These are phyloP conservation scores for Stramenopiles sp. DNA, from an alignment of 352 stramenopile species.

Conservation along the genomic window DNA sequence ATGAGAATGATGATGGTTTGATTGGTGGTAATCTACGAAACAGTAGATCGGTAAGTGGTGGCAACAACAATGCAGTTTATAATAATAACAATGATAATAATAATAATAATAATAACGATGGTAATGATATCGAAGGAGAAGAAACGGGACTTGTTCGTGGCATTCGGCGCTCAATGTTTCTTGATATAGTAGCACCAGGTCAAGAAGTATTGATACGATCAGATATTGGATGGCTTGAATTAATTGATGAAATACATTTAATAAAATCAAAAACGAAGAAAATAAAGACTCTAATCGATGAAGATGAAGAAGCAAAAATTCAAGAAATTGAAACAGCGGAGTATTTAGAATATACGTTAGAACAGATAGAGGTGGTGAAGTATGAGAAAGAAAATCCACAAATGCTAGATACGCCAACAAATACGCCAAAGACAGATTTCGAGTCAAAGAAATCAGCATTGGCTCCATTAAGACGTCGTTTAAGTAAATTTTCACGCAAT, in stretches of 20 bases:
- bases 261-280: not conserved
- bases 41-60: too few species aligned
- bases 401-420: not conserved
- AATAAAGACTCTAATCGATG: not conserved
- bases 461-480: not conserved
- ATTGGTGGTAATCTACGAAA: too few species aligned
- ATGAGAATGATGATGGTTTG: too few species aligned
- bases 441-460: not conserved
- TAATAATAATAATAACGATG: not conserved
- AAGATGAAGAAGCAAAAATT: not conserved
- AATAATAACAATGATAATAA: too few species aligned
- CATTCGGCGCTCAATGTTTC: not conserved
- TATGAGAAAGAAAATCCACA: not conserved
- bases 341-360: not conserved
- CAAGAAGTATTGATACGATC: not conserved
- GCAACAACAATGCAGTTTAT: too few species aligned
- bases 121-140: not conserved
- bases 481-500: not conserved
- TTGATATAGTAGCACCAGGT: not conserved
- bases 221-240: slow-evolving; percentile 2
- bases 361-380: not conserved
- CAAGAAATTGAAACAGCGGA: not conserved
- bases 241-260: slow-evolving; percentile 1
- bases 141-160: not conserved
- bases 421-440: not conserved